Conservation (phyloP, 1,139 yeast genomes). For the Schwanniomyces etchellsii region DNA sequence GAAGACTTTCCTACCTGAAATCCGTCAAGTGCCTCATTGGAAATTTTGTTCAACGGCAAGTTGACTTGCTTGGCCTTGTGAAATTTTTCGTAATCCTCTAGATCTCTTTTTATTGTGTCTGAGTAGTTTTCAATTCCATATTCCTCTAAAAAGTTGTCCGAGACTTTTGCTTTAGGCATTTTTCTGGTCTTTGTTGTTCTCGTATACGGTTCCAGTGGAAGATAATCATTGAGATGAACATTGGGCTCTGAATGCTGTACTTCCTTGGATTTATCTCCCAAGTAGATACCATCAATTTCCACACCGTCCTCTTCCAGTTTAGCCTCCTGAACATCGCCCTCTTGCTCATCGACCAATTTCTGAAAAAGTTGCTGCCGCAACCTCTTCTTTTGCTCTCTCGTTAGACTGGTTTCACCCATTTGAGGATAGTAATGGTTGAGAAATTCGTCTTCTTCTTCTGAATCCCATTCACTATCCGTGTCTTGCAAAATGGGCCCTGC, state of each 20-base stretch:
- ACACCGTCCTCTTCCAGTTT: constrained; percentile 6
- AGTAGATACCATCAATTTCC: constrained; percentile 29
- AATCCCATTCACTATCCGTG: constrained; percentile 39
- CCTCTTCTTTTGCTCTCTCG: constrained; percentile 31
- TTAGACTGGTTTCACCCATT: constrained; percentile 26
- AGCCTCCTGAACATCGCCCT: constrained; percentile 5
- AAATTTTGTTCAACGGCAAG: constrained; percentile 19
- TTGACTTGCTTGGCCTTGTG: constrained; percentile 14
- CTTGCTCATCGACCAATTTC: constrained; percentile 16
- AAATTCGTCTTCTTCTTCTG: constrained; percentile 39
- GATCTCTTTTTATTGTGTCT: constrained; percentile 17
- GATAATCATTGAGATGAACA: constrained; percentile 11
- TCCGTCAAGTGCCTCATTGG: constrained; percentile 28
- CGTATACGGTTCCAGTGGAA: constrained; percentile 12
- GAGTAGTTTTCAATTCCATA: constrained; percentile 32
- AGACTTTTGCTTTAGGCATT: constrained; percentile 23
- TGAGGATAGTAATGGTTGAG: constrained; percentile 39
- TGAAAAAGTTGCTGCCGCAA: constrained; percentile 33
- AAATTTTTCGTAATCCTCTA: constrained; percentile 25
- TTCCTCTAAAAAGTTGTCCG: constrained; percentile 34
- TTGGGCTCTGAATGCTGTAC: constrained; percentile 5
- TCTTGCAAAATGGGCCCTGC: constrained; percentile 18
- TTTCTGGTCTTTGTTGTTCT: constrained; percentile 18
- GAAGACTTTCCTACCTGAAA: constrained; percentile 28
- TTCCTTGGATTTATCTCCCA: constrained; percentile 28